A percentile compares a stretch with the other conserved stretches of the same genome.
Conservation (phyloP, 345 rosid species). For the Passiflora organensis region DNA sequence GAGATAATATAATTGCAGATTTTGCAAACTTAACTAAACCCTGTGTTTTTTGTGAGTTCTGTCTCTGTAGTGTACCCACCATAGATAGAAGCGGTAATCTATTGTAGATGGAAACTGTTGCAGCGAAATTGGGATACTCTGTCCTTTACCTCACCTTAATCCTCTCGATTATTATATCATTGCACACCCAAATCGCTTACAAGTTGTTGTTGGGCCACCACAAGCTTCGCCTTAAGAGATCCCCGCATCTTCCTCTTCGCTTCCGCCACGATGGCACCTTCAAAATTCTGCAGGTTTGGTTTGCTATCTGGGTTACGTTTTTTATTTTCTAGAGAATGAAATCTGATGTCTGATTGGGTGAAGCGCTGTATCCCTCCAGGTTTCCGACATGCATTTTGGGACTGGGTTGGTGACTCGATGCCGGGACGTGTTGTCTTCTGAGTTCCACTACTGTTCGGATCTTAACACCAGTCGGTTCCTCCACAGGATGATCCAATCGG, state of each 20-base stretch:
- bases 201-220: constrained; percentile 37
- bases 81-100: too few relatives aligned
- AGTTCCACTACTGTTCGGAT: constrained; percentile 67
- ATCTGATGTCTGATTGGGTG: neutral
- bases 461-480: constrained; percentile 77
- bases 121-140: constrained; percentile 33
- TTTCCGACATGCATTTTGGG: constrained; percentile 92
- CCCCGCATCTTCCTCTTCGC: constrained; percentile 63
- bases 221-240: constrained; percentile 42
- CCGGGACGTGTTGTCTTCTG: constrained; percentile 56
- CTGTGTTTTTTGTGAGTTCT: too few relatives aligned
- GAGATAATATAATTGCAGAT: too few relatives aligned
- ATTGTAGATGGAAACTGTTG: neutral
- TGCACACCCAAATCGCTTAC: constrained; percentile 38
- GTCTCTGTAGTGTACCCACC: too few relatives aligned
- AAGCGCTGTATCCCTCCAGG: constrained; percentile 23
- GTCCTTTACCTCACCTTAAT: constrained; percentile 39
- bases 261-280: constrained; percentile 81
- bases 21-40: too few relatives aligned
- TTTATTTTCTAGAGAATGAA: too few relatives aligned
- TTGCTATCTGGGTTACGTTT: neutral
- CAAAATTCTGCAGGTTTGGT: constrained; percentile 81
- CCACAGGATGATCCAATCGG: constrained; percentile 57
- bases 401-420: constrained; percentile 66
- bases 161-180: constrained; percentile 29